Evolutionary conservation across 352 stramenopile genomes (phyloP).

Genomic region (Phytophthora podocarpi): DNA sequence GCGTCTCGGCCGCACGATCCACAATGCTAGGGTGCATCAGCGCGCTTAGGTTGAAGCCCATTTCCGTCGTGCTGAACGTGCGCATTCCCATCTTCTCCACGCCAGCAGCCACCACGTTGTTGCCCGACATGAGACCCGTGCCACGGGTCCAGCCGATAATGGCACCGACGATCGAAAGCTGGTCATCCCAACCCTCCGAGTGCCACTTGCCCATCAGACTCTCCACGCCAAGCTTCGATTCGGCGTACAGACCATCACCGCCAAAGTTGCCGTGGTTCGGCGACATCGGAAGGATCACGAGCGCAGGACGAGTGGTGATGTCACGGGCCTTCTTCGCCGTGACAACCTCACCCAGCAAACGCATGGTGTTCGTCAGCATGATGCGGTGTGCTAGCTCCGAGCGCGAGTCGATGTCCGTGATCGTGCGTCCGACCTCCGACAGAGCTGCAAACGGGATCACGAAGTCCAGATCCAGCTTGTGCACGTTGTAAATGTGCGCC

Average conservation of each 20-base stretch:
- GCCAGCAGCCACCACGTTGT: conserved; percentile 84
- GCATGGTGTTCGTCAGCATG: conserved; percentile 89
- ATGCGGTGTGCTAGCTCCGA: conserved; percentile 87
- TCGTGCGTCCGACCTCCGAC: conserved; percentile 78
- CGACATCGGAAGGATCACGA: conserved; percentile 82
- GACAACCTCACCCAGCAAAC: conserved; percentile 81
- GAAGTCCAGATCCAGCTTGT: conserved; percentile 87
- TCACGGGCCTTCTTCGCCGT: conserved; percentile 72
- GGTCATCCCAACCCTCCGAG: conserved; percentile 86
- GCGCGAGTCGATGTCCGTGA: conserved; percentile 76
- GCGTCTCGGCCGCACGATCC: conserved; percentile 66
- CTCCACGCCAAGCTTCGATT: conserved; percentile 89
- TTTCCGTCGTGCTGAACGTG: conserved; percentile 88
- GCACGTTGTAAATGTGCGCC: conserved; percentile 81
- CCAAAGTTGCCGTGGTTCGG: conserved; percentile 90
- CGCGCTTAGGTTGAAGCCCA: conserved; percentile 89
- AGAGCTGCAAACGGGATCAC: conserved; percentile 88
- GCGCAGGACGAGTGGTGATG: conserved; percentile 75
- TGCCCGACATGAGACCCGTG: conserved; percentile 88
- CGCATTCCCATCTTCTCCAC: conserved; percentile 83
- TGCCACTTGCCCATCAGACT: conserved; percentile 89
- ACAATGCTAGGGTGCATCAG: conserved; percentile 85
- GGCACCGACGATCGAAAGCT: conserved; percentile 83
- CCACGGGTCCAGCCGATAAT: conserved; percentile 90
- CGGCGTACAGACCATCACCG: conserved; percentile 86